A percentile compares a stretch with the other conserved stretches of the same genome.
Conservation (phyloP, 306 rosid genomes). For the Pyrus pyrifolia region DNA sequence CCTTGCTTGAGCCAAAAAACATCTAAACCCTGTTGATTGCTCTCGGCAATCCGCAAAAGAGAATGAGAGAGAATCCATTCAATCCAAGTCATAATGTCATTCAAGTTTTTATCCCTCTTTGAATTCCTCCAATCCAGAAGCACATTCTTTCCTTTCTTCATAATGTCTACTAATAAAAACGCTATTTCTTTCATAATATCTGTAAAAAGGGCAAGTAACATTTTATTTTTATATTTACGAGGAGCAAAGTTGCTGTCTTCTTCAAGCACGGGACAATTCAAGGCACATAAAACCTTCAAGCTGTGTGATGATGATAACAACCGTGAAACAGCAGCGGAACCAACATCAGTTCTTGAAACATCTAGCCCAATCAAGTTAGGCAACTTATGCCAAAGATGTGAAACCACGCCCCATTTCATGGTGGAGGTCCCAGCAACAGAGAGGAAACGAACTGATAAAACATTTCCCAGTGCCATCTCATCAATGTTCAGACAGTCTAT, state of each 20-base stretch:
- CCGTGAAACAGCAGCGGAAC: conserved; percentile 69
- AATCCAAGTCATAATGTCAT: conserved; percentile 86
- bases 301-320: conserved; percentile 61
- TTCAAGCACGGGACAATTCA: conserved; percentile 84
- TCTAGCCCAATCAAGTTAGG: conserved; percentile 83
- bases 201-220: conserved; percentile 67
- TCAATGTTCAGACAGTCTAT: conserved; percentile 89
- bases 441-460: conserved; percentile 67
- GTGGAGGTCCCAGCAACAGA: conserved; percentile 87
- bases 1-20: conserved; percentile 95
- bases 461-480: conserved; percentile 75
- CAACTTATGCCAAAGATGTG: conserved; percentile 83
- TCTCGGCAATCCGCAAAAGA: conserved; percentile 95
- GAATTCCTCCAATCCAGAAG: conserved; percentile 80
- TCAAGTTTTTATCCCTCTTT: conserved; percentile 55
- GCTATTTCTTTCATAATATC: conserved; percentile 79
- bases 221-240: conserved; percentile 66
- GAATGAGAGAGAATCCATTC: conserved; percentile 99
- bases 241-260: conserved; percentile 56
- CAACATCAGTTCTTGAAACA: conserved; percentile 89
- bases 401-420: conserved; percentile 84
- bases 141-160: conserved; percentile 61
- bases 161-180: conserved; percentile 62
- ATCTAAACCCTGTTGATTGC: conserved; percentile 85
- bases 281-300: conserved; percentile 81